A percentile compares a stretch with the other conserved stretches of the same genome.
Conservation (phyloP, 345 rosid genomes). For the Microcos paniculata region DNA sequence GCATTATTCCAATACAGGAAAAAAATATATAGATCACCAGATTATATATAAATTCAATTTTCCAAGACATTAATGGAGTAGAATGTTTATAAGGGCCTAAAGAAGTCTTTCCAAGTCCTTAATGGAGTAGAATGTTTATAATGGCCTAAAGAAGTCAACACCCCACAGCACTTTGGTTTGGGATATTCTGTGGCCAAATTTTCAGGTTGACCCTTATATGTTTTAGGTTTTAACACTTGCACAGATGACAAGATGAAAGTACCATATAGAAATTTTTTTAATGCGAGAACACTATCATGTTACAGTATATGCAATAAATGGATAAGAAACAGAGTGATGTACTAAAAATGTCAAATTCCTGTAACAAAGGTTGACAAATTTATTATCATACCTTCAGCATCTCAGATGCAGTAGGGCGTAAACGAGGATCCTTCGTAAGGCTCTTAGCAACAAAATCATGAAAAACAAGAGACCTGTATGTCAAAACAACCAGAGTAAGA, state of each 20-base stretch:
- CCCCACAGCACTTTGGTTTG: not conserved
- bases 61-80: not conserved
- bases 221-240: not conserved
- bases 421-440: constrained; percentile 94
- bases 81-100: not conserved
- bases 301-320: not conserved
- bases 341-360: not conserved
- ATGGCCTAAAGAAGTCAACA: not conserved
- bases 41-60: not conserved
- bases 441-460: constrained; percentile 98
- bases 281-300: not conserved
- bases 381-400: constrained; percentile 80
- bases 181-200: not conserved
- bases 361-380: not conserved
- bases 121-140: not conserved
- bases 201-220: not conserved
- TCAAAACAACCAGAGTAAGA: constrained; percentile 12
- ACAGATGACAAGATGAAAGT: not conserved
- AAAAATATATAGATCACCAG: not conserved
- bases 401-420: constrained; percentile 94
- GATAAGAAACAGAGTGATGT: not conserved
- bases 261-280: not conserved
- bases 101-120: not conserved
- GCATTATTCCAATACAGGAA: not conserved
- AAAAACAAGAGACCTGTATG: constrained; percentile 87